These are phyloP conservation scores for Solanum chacoense DNA, from an alignment of 305 asterid species.

Conservation along the genomic window DNA sequence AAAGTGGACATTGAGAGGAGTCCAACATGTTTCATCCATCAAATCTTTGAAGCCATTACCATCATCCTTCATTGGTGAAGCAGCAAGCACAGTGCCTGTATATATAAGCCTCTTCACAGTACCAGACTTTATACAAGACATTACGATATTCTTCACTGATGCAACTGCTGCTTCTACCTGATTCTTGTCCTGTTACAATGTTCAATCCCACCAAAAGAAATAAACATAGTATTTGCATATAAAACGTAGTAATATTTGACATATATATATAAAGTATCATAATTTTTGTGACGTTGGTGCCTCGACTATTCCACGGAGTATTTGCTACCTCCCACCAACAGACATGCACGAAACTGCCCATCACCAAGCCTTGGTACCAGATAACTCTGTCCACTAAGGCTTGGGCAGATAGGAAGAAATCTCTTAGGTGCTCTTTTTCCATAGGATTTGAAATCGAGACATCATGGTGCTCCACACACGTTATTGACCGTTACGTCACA, in stretches of 20 bases:
- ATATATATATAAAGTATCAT: neutral
- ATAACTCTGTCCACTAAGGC: neutral
- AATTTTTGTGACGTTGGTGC: neutral
- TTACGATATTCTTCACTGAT: constrained; percentile 15
- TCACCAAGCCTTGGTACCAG: neutral
- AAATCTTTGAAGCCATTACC: constrained; percentile 17
- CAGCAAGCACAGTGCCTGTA: constrained; percentile 16
- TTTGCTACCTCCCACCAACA: too few relatives aligned
- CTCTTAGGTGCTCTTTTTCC: neutral
- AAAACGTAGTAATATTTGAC: neutral
- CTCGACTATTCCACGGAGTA: neutral
- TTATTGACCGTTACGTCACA: neutral
- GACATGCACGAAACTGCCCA: too few relatives aligned
- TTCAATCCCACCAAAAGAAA: neutral
- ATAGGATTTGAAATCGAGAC: neutral
- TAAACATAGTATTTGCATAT: too few relatives aligned
- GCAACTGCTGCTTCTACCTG: constrained; percentile 19
- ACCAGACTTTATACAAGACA: constrained; percentile 13
- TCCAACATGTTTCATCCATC: constrained; percentile 37
- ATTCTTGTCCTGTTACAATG: constrained; percentile 14
- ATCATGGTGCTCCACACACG: neutral
- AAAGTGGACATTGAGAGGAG: constrained; percentile 14
- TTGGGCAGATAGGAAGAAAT: neutral
- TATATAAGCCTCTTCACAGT: constrained; percentile 20
- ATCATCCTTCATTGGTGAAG: constrained; percentile 23